A percentile compares a stretch with the other conserved stretches of the same genome.
These are phyloP conservation scores for Sporothrix brasiliensis DNA, from an alignment of 2,329 filamentous ascomycete genomes.

Conservation along the genomic window DNA sequence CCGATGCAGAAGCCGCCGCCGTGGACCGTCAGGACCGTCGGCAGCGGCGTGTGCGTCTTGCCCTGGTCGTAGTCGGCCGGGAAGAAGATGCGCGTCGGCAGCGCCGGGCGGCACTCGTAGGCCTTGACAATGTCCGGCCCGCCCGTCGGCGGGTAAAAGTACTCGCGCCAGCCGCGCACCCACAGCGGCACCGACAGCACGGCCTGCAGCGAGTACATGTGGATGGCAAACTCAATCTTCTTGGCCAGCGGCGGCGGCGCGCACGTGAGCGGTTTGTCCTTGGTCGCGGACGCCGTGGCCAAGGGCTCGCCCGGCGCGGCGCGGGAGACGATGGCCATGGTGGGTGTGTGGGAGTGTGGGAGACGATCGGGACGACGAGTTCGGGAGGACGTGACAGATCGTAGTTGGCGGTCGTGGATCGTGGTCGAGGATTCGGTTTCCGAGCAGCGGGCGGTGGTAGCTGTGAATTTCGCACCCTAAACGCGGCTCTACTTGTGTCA, in stretches of 20 bases:
- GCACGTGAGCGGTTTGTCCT: conserved; percentile 23
- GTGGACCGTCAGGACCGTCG: conserved; percentile 54
- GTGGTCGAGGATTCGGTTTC: no score
- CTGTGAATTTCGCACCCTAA: no score
- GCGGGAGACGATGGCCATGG: conserved; percentile 29
- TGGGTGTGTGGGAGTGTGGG: neutral
- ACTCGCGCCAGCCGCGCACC: conserved; percentile 40
- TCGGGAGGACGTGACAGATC: no score
- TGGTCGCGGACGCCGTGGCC: neutral
- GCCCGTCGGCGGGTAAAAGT: conserved; percentile 39
- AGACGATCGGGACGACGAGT: neutral
- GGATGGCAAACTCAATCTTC: conserved; percentile 37
- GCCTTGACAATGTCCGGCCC: conserved; percentile 43
- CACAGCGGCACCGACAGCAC: conserved; percentile 36
- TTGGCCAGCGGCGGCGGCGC: conserved; percentile 36
- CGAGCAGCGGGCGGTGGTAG: no score
- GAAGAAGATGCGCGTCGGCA: conserved; percentile 48
- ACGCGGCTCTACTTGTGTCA: no score
- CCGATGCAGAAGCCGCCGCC: conserved; percentile 55
- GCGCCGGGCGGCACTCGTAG: conserved; percentile 43
- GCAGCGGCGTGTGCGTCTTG: conserved; percentile 39
- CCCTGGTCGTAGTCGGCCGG: conserved; percentile 44
- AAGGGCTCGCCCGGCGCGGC: conserved; percentile 25
- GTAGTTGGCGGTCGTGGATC: no score
- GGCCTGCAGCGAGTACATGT: conserved; percentile 39